These are phyloP conservation scores for Podospora fimiseda DNA, from an alignment of 495 filamentous ascomycete species.

Conservation along the genomic window DNA sequence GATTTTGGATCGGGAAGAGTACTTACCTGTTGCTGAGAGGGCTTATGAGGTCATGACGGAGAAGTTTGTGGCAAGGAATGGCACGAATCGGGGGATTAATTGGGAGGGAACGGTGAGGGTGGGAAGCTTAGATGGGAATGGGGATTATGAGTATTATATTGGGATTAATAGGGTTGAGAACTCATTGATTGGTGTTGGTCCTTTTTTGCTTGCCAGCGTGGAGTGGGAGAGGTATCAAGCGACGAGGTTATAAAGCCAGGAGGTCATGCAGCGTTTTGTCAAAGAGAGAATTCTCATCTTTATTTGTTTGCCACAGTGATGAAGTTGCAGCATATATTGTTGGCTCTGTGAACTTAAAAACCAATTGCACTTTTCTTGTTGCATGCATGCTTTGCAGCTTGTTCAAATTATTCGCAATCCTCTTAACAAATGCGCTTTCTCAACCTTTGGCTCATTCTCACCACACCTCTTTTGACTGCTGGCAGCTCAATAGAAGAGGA, in stretches of 20 bases:
- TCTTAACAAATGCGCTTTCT: too few relatives aligned
- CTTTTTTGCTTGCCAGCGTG: conserved; percentile 8
- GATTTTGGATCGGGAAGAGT: conserved; percentile 12
- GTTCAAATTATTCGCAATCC: too few relatives aligned
- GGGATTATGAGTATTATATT: conserved; percentile 30
- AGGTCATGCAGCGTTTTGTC: too few relatives aligned
- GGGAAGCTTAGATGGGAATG: conserved; percentile 47
- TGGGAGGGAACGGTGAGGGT: conserved; percentile 52
- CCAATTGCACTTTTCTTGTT: too few relatives aligned
- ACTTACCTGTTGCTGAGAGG: conserved; percentile 23
- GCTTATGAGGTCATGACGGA: conserved; percentile 26
- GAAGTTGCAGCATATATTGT: too few relatives aligned
- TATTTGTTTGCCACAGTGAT: too few relatives aligned
- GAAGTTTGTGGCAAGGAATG: conserved; percentile 29
- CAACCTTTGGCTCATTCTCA: too few relatives aligned
- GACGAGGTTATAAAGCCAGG: background rate
- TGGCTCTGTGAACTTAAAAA: background rate
- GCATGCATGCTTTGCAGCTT: too few relatives aligned
- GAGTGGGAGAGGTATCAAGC: conserved; percentile 24
- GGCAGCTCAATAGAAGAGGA: too few relatives aligned
- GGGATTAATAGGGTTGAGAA: conserved; percentile 8
- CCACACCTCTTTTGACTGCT: too few relatives aligned
- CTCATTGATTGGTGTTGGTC: background rate
- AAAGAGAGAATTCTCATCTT: too few relatives aligned
- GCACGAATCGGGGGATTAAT: conserved; percentile 37